Conservation (phyloP, 345 rosid genomes). For the Barbarea vulgaris region DNA sequence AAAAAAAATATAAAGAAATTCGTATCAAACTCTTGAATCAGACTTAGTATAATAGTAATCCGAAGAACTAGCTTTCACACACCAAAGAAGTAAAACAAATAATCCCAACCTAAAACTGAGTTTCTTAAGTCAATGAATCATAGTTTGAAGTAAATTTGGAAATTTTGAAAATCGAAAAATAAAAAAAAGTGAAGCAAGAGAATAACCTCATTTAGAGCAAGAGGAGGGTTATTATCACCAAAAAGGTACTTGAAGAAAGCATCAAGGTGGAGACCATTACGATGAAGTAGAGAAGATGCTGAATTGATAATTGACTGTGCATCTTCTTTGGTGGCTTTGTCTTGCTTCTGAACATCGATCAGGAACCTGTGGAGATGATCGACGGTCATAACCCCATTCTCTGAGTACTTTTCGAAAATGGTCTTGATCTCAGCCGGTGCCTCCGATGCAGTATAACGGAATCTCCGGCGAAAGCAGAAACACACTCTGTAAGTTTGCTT, state of each 20-base stretch:
- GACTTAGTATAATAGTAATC: too few relatives aligned
- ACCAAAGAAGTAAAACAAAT: not conserved
- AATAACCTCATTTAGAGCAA: slow-evolving; percentile 48
- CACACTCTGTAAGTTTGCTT: slow-evolving; percentile 65
- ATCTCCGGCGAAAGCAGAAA: slow-evolving; percentile 64
- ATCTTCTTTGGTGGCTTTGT: slow-evolving; percentile 50
- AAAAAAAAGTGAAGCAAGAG: not conserved
- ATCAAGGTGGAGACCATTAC: slow-evolving; percentile 57
- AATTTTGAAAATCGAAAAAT: not conserved
- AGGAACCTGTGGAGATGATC: slow-evolving; percentile 59
- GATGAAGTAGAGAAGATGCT: slow-evolving; percentile 47
- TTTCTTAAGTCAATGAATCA: not conserved
- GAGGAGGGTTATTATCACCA: slow-evolving; percentile 57
- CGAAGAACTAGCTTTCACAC: not conserved
- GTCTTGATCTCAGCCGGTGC: slow-evolving; percentile 60
- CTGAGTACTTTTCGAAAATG: slow-evolving; percentile 54
- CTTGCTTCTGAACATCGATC: slow-evolving; percentile 59
- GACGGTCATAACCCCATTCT: slow-evolving; percentile 54
- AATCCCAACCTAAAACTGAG: not conserved
- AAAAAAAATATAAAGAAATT: not conserved
- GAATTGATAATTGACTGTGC: slow-evolving; percentile 53
- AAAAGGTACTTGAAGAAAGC: slow-evolving; percentile 67
- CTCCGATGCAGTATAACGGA: slow-evolving; percentile 56
- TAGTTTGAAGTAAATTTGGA: not conserved
- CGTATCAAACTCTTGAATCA: not conserved